Evolutionary conservation across 2,329 filamentous ascomycete genomes (phyloP).

Genomic region (Epichloe amarillans): DNA sequence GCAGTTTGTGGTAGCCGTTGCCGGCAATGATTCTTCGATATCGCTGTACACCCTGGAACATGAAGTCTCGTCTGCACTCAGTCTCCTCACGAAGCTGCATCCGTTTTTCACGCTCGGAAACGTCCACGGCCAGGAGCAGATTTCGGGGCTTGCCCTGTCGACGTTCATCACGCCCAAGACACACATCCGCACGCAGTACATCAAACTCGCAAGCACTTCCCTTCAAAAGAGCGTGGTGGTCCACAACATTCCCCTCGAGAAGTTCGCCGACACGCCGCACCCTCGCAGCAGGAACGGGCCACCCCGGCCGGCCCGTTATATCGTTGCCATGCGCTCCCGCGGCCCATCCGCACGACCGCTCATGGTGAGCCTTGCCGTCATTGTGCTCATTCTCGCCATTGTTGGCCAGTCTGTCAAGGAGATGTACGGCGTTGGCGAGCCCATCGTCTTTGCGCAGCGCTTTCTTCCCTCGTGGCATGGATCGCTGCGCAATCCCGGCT

Average conservation of each 20-base stretch:
- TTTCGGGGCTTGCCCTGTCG: constrained; percentile 47
- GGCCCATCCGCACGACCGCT: constrained; percentile 37
- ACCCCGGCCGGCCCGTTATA: constrained; percentile 49
- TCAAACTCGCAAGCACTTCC: constrained; percentile 71
- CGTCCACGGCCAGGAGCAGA: constrained; percentile 40
- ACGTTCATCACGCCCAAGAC: constrained; percentile 40
- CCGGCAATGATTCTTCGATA: constrained; percentile 67
- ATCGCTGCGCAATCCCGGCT: constrained; percentile 14
- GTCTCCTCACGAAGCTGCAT: constrained; percentile 38
- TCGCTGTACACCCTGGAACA: constrained; percentile 68
- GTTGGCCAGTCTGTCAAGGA: constrained; percentile 53
- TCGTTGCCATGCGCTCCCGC: constrained; percentile 48
- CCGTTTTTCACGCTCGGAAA: constrained; percentile 39
- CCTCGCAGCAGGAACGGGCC: constrained; percentile 22
- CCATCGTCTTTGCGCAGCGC: constrained; percentile 40
- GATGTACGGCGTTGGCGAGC: constrained; percentile 41
- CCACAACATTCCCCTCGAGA: constrained; percentile 60
- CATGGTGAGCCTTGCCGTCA: constrained; percentile 38
- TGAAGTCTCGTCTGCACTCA: constrained; percentile 29
- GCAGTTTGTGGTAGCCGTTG: constrained; percentile 71
- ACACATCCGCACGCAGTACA: constrained; percentile 22
- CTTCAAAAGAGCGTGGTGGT: constrained; percentile 69
- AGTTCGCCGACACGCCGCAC: constrained; percentile 22
- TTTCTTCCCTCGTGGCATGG: constrained; percentile 38
- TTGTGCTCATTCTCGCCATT: constrained; percentile 48